Conservation (phyloP, 345 rosid genomes). For the Isatis tinctoria region DNA sequence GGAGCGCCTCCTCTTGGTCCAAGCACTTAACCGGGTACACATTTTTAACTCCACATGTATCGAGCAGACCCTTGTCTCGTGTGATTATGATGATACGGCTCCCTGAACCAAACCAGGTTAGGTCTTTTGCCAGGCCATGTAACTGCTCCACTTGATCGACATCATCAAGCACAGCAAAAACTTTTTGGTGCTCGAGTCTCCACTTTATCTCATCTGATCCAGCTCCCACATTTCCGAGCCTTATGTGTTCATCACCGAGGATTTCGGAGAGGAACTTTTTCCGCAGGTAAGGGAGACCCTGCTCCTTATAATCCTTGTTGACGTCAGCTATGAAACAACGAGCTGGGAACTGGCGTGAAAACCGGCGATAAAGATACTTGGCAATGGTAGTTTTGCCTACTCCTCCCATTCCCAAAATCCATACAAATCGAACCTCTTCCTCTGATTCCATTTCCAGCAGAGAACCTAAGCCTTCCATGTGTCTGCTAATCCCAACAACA, state of each 20-base stretch:
- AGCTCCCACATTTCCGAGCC: background rate
- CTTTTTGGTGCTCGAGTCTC: background rate
- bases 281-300: background rate
- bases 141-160: background rate
- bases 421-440: background rate
- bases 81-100: background rate
- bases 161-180: background rate
- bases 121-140: background rate
- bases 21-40: background rate
- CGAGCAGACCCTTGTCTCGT: background rate
- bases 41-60: background rate
- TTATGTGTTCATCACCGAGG: background rate
- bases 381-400: slow-evolving; percentile 1
- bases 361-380: background rate
- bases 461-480: background rate
- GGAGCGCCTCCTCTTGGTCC: background rate
- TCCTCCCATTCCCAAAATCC: background rate
- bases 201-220: background rate
- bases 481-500: background rate
- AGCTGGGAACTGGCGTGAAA: background rate
- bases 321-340: background rate
- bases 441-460: background rate
- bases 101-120: too few relatives aligned
- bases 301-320: background rate
- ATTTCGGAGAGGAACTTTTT: background rate